Conservation (phyloP, 768 basidiomycete genomes). For the Chalciporus chontae region DNA sequence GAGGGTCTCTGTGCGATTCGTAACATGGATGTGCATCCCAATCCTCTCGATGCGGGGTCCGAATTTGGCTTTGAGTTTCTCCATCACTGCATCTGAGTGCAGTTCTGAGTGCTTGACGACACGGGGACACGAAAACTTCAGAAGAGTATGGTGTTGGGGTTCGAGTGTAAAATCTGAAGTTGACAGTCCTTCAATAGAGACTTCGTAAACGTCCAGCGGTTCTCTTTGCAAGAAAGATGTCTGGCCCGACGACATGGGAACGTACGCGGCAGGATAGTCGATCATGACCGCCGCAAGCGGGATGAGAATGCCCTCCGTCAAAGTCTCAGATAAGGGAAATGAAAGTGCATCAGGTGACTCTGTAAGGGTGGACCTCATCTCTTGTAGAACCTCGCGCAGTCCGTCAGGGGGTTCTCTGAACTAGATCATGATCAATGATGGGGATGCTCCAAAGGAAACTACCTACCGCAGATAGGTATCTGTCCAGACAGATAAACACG, state of each 20-base stretch:
- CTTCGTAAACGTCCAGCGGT: constrained; percentile 49
- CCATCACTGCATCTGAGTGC: constrained; percentile 22
- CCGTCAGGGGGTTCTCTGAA: constrained; percentile 7
- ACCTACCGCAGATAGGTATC: constrained; percentile 21
- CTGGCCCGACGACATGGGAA: constrained; percentile 39
- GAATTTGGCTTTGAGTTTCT: constrained; percentile 35
- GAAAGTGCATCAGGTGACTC: constrained; percentile 14
- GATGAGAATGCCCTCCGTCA: constrained; percentile 33
- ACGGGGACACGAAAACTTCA: constrained; percentile 59
- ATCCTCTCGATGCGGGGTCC: constrained; percentile 25
- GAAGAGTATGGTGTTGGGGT: constrained; percentile 33
- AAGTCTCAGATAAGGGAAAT: constrained; percentile 27
- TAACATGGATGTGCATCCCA: constrained; percentile 21
- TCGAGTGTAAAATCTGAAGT: neutral
- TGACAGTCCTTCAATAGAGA: constrained; percentile 8
- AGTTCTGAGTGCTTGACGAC: constrained; percentile 17
- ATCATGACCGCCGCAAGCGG: constrained; percentile 58
- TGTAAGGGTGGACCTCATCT: constrained; percentile 4
- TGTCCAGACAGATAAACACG: constrained; percentile 20
- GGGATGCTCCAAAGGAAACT: neutral
- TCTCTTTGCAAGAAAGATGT: constrained; percentile 42
- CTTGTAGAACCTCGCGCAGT: constrained; percentile 13
- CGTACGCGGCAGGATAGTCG: constrained; percentile 59
- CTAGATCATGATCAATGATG: constrained; percentile 11
- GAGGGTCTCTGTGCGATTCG: constrained; percentile 34